phyloP scores from a whole-genome alignment of 2,329 filamentous ascomycete genomes.

The Canariomyces notabilis region DNA sequence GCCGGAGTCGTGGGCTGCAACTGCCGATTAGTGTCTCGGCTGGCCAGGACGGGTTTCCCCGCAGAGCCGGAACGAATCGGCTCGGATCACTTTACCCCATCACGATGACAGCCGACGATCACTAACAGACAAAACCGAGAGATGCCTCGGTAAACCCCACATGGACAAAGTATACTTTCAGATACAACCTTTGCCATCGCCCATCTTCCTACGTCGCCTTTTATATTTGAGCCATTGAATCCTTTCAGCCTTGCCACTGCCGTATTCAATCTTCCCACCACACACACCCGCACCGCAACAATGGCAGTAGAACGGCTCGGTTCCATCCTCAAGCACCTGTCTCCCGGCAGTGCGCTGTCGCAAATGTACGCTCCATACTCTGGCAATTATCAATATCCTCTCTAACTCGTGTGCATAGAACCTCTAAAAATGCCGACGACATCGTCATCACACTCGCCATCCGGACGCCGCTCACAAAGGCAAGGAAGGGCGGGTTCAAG shows the following conservation, averaged over 20 bases:
- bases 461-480: conserved; percentile 85
- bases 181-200: conserved; percentile 35
- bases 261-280: background rate
- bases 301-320: conserved; percentile 85
- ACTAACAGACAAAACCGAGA: conserved; percentile 13
- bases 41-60: conserved; percentile 14
- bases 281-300: conserved; percentile 26
- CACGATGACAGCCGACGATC: background rate
- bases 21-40: conserved; percentile 15
- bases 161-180: conserved; percentile 28
- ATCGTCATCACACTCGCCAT: conserved; percentile 91
- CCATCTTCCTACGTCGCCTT: background rate
- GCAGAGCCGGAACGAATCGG: conserved; percentile 12
- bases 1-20: conserved; percentile 5
- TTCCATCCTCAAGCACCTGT: conserved; percentile 81
- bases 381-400: conserved; percentile 15
- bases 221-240: conserved; percentile 6
- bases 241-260: background rate
- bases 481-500: conserved; percentile 88
- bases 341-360: conserved; percentile 65
- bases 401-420: conserved; percentile 48
- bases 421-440: conserved; percentile 90
- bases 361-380: conserved; percentile 61
- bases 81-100: conserved; percentile 24
- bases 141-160: conserved; percentile 25